Conservation (phyloP, 352 stramenopile genomes). For the Porosira glacialis region DNA sequence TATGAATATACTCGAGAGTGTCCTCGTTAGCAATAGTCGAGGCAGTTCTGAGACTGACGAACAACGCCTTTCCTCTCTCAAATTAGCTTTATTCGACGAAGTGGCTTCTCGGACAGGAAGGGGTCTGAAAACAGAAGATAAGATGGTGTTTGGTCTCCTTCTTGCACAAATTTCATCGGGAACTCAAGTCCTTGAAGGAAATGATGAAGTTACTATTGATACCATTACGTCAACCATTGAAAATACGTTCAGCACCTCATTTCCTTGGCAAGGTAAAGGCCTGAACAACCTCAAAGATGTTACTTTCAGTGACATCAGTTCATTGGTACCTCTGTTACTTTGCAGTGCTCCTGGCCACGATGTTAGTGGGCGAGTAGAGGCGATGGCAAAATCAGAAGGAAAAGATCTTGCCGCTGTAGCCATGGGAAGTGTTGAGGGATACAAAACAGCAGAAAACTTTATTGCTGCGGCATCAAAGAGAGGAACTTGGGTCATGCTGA, state of each 20-base stretch:
- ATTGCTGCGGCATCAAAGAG: slow-evolving; percentile 92
- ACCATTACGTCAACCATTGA: slow-evolving; percentile 69
- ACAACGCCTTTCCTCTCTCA: slow-evolving; percentile 59
- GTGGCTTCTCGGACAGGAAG: slow-evolving; percentile 89
- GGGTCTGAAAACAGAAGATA: slow-evolving; percentile 93
- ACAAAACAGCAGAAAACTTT: slow-evolving; percentile 90
- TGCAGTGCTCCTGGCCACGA: slow-evolving; percentile 97
- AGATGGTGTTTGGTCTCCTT: slow-evolving; percentile 96
- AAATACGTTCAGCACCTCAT: slow-evolving; percentile 85
- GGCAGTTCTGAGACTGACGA: slow-evolving; percentile 34
- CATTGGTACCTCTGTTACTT: slow-evolving; percentile 90
- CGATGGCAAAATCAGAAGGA: slow-evolving; percentile 85
- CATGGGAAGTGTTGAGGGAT: slow-evolving; percentile 97
- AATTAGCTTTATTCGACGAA: slow-evolving; percentile 86
- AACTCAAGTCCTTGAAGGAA: slow-evolving; percentile 56
- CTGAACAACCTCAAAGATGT: slow-evolving; percentile 91
- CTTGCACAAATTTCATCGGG: slow-evolving; percentile 83
- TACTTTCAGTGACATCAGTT: slow-evolving; percentile 87
- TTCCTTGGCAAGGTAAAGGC: slow-evolving; percentile 89
- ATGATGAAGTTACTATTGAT: slow-evolving; percentile 64
- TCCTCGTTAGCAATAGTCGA: slow-evolving; percentile 78
- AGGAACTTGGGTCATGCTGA: slow-evolving; percentile 96
- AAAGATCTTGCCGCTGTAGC: slow-evolving; percentile 95
- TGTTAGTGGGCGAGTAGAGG: slow-evolving; percentile 94
- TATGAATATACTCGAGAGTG: slow-evolving; percentile 89